Evolutionary conservation across 306 rosid genomes (phyloP), one percentile per base, ranked within the genome.

Genomic region (Chamaecrista fasciculata): DNA sequence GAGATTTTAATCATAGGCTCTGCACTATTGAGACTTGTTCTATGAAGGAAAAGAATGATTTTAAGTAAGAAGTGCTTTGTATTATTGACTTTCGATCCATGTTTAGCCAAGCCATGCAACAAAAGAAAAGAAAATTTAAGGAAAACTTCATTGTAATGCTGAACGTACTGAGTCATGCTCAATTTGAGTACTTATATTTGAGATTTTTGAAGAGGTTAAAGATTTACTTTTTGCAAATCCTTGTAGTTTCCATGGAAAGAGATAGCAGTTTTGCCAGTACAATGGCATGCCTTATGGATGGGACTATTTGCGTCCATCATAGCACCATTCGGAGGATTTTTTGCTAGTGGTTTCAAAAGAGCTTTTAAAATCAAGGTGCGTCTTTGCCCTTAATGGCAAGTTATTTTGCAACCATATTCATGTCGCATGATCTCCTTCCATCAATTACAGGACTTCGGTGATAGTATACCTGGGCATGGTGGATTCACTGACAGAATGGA

Each of bases 401-500:
- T 62, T 57, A 72, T 37, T 46, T 69, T 51, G 51, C 57, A 19
- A 43, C 56, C 49, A 52, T 68, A 10, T 44, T 3, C 23, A 7
- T 63, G 16, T 50, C 50, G 28, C 49, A 25, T 82, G 11, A 48
- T 67, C 51, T 55, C 71, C 56, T 49, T 43, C 75, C 28, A 68
- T 75, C 76, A 28, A 49, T n/a, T 24, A 31, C 82, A 94, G 99
- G 99, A 94, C 81, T 94, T 94, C 60, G 99, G 99, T 9, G 95
- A 85, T 66, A 94, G 91, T 63, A 94, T 94, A 72, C 99, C 99
- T 42, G 99, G 99, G 62, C 99, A 94, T 76, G 99, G 99, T 46
- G 99, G 97, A 79, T 86, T 94, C 70, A 94, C 99, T n/a, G 97
- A 94, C 76, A 91, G 99, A 87, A 94, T 94, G 99, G 99, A 94